Base-by-base conservation (phyloP, 2,329 filamentous ascomycete species). In the Xylaria multiplex region DNA sequence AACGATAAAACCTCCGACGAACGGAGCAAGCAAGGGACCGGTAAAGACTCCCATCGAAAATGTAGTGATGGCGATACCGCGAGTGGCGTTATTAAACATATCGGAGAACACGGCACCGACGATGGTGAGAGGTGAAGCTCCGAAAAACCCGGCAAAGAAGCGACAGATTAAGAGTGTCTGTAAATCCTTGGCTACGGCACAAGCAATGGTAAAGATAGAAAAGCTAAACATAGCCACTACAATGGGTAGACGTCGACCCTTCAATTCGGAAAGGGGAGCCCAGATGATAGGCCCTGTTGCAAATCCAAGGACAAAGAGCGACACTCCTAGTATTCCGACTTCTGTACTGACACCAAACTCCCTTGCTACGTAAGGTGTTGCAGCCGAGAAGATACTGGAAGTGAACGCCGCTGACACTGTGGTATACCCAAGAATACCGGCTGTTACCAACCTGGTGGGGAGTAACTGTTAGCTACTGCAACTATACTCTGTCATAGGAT, bases 141-240 rank as follows among this genome's bases (percentile, higher is more conserved):
- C 91, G 69, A 91, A 91, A 75, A 91, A 90, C 55, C 92, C 91
- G 65, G 82, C 81, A 72, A 93, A 91, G 80, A 95, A 92, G 14
- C 92, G 88, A 73, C 88, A 89, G 64, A 93, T 84, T 27, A 92
- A 81, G 22, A 95, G 81, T 0, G 90, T 89, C 73, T 90, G 88
- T 52, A 93, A 83, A 67, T 90, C 90, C 72, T 91, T 89, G 66
- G 84, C 85, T 3, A 87, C 86, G 7, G 88, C 91, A 54, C 87
- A 84, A 5, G 85, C 88, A 64, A 91, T 83, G 54, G 87, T 88
- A 77, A 91, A 89, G 69, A 92, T 77, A 64, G 89, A 89, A 75
- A 93, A 92, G 43, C 88, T 88, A 73, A 90, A 88, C 85, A 89
- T 88, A 71, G 86, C 77, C 30, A 89, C 65, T 37, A 90, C 79